Conservation (phyloP, 495 filamentous ascomycete genomes). For the Penicillium atrosanguineum region DNA sequence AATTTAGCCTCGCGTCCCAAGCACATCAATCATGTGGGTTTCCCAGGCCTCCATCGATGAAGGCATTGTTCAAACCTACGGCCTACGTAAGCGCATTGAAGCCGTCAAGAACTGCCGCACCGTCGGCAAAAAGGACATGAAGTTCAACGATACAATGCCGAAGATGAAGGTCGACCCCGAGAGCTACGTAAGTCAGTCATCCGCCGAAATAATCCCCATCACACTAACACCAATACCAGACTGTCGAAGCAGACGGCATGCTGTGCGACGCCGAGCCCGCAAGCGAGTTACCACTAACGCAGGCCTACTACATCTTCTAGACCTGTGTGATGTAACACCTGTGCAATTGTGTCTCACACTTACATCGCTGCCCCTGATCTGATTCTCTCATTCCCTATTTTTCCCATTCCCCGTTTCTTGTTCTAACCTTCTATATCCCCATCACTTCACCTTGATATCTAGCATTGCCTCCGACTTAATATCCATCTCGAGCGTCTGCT, state of each 20-base stretch:
- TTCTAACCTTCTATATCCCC: neutral
- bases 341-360: neutral
- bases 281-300: conserved; percentile 70
- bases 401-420: neutral
- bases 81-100: conserved; percentile 77
- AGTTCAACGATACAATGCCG: conserved; percentile 84
- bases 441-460: neutral
- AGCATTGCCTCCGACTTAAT: conserved; percentile 14
- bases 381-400: neutral
- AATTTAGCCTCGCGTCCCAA: conserved; percentile 58
- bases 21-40: conserved; percentile 78
- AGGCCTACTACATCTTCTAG: conserved; percentile 78
- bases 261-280: conserved; percentile 76
- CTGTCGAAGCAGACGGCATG: conserved; percentile 82
- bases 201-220: neutral
- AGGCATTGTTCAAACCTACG: conserved; percentile 67
- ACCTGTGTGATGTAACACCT: neutral
- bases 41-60: conserved; percentile 65
- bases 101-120: conserved; percentile 75
- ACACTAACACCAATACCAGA: conserved; percentile 14
- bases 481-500: conserved; percentile 23
- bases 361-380: neutral
- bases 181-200: conserved; percentile 58
- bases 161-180: conserved; percentile 94
- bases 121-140: conserved; percentile 90